Evolutionary conservation across 352 stramenopile species (phyloP), one percentile per base, ranked within the genome.

Genomic region (Pythium guiyangense): DNA sequence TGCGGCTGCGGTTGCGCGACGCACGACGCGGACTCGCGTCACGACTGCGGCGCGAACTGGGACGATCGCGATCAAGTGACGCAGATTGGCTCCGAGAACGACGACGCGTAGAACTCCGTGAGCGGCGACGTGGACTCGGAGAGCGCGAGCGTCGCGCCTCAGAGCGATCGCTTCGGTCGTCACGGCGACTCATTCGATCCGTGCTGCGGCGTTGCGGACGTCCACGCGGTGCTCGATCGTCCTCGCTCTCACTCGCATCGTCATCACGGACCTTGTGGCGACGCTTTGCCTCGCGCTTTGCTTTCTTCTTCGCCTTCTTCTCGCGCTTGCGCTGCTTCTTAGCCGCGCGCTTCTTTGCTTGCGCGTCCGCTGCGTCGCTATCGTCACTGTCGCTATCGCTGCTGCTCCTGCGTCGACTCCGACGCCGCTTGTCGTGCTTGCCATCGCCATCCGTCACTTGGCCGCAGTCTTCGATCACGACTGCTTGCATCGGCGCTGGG

Each of bases 391-490:
- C 52, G 26, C 39, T 43, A 2, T 4, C 11, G 31, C 31, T 37
- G 4, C 31, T 37, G 6, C n/a, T n/a, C n/a, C 31, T 37, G 29
- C 29, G 29, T 34, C 29, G 12, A 47, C 34, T 18, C 0, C 27
- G 59, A 6, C 42, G 42, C 3, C 42, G 42, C 42, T 46, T 45
- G 4, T 22, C 14, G 34, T 57, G 49, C 8, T 50, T 35, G 12
- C 37, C 49, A 20, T 49, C 29, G 20, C 4, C 52, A 4, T 37
- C 35, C 5, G 59, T 53, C 6, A 96, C 22, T 56, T 96, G 80
- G 3, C 97, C 97, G 66, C 96, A 99, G 67, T 99, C 91, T 6
- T 83, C 73, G 70, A 99, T 98, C 27, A 98, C 62, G 48, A 99
- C 88, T 45, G 87, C 69, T 49, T 96, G 79, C 51, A 89, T 72